A percentile compares a stretch with the other conserved stretches of the same genome.
phyloP scores from a whole-genome alignment of 768 basidiomycete species.

The Gautieria morchelliformis region DNA sequence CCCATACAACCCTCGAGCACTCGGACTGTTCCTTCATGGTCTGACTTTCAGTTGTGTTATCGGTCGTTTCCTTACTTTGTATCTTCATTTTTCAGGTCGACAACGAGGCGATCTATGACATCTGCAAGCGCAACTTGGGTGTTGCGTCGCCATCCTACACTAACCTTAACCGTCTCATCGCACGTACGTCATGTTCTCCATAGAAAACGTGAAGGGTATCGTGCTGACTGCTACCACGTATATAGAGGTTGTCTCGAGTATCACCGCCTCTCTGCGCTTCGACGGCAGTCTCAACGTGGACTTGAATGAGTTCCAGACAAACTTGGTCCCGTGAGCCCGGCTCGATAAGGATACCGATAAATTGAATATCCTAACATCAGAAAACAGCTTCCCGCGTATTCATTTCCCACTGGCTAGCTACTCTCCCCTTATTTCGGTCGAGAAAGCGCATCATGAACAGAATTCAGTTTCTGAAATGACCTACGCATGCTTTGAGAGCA shows the following conservation, averaged over 20 bases:
- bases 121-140: slow-evolving; percentile 47
- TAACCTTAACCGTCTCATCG: slow-evolving; percentile 59
- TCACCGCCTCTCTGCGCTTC: slow-evolving; percentile 43
- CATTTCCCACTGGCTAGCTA: slow-evolving; percentile 64
- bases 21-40: slow-evolving; percentile 99
- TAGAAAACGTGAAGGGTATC: slow-evolving; percentile 6
- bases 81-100: slow-evolving; percentile 40
- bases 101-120: slow-evolving; percentile 74
- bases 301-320: slow-evolving; percentile 63
- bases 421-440: slow-evolving; percentile 52
- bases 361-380: neutral
- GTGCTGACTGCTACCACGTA: slow-evolving; percentile 36
- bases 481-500: slow-evolving; percentile 66
- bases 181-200: slow-evolving; percentile 20
- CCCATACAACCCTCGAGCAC: slow-evolving; percentile 97
- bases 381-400: slow-evolving; percentile 45
- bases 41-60: neutral
- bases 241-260: slow-evolving; percentile 44
- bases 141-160: slow-evolving; percentile 51
- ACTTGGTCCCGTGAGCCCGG: slow-evolving; percentile 43
- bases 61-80: neutral
- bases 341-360: neutral
- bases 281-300: slow-evolving; percentile 59
- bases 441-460: slow-evolving; percentile 60
- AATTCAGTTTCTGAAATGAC: slow-evolving; percentile 66